Conservation (phyloP, 2,329 filamentous ascomycete genomes). For the Fusarium drepaniforme region DNA sequence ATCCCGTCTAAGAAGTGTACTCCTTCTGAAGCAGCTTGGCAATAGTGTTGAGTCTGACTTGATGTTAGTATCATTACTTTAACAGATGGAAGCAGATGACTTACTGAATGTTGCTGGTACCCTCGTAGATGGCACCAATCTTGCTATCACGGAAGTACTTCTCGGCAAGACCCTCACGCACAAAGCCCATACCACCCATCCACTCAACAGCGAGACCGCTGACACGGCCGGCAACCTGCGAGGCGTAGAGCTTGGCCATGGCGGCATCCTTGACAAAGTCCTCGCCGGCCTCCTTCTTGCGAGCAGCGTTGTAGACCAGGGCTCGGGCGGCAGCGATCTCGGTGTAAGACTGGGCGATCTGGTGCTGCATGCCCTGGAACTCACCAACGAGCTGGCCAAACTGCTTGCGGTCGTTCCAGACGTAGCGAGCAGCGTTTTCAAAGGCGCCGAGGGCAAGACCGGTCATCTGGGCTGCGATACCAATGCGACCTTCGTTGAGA, state of each 20-base stretch:
- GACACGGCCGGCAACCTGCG: constrained; percentile 91
- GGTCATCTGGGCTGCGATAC: constrained; percentile 99
- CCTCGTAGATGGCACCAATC: constrained; percentile 98
- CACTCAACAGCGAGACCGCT: constrained; percentile 92
- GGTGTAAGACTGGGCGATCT: constrained; percentile 94
- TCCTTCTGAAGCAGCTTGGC: constrained; percentile 73
- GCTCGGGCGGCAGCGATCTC: constrained; percentile 93
- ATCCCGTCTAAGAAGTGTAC: constrained; percentile 58
- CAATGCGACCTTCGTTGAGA: constrained; percentile 96
- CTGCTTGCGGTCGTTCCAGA: constrained; percentile 98
- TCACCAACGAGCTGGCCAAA: constrained; percentile 94
- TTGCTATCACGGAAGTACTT: constrained; percentile 99
- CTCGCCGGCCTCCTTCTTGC: constrained; percentile 98
- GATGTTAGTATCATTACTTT: constrained; percentile 25
- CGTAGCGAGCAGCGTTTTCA: constrained; percentile 92
- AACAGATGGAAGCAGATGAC: constrained; percentile 41
- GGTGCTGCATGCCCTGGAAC: constrained; percentile 99
- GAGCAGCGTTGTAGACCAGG: constrained; percentile 93
- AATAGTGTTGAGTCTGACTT: constrained; percentile 69
- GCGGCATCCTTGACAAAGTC: constrained; percentile 96
- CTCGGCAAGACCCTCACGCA: constrained; percentile 94
- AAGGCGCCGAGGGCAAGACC: constrained; percentile 94
- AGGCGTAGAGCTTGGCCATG: constrained; percentile 97
- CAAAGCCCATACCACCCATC: constrained; percentile 99
- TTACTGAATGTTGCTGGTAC: constrained; percentile 82